These are phyloP conservation scores for Raffaelea arxii DNA, from an alignment of 2,329 filamentous ascomycete genomes.

Conservation along the genomic window DNA sequence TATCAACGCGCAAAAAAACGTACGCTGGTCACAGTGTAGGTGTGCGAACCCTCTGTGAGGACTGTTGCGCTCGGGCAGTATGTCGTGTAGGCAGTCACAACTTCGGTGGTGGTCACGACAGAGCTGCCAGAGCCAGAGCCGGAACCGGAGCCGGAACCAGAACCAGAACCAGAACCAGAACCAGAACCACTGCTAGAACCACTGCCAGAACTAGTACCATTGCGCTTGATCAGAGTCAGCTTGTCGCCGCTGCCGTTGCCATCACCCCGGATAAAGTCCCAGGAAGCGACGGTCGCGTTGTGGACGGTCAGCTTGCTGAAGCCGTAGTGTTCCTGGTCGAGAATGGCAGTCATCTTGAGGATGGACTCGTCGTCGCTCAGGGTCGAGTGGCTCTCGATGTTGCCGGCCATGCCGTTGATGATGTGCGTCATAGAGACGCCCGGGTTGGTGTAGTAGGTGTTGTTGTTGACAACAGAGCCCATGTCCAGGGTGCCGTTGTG, in stretches of 20 bases:
- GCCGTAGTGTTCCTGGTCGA: slow-evolving; percentile 36
- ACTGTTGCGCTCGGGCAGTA: slow-evolving; percentile 6
- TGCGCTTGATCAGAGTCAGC: slow-evolving; percentile 17
- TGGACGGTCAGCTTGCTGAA: slow-evolving; percentile 34
- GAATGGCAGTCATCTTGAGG: slow-evolving; percentile 31
- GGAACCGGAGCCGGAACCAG: not conserved
- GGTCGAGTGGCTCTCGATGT: slow-evolving; percentile 37
- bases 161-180: not conserved
- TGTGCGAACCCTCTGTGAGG: slow-evolving; percentile 6
- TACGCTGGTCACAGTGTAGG: slow-evolving; percentile 5
- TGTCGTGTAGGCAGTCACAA: slow-evolving; percentile 7
- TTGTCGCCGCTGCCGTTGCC: slow-evolving; percentile 28
- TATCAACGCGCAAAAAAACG: not conserved
- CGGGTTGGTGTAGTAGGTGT: slow-evolving; percentile 36
- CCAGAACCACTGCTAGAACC: not conserved
- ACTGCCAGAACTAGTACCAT: not conserved
- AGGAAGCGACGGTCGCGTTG: slow-evolving; percentile 11
- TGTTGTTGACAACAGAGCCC: slow-evolving; percentile 31
- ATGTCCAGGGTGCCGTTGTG: slow-evolving; percentile 26
- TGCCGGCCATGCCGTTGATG: slow-evolving; percentile 43
- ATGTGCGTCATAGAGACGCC: slow-evolving; percentile 39
- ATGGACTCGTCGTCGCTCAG: slow-evolving; percentile 22
- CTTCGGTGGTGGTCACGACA: slow-evolving; percentile 4
- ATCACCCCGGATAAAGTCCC: slow-evolving; percentile 29
- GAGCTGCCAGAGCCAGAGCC: not conserved